Conservation (phyloP, 768 basidiomycete genomes). For the Hericium coralloides region DNA sequence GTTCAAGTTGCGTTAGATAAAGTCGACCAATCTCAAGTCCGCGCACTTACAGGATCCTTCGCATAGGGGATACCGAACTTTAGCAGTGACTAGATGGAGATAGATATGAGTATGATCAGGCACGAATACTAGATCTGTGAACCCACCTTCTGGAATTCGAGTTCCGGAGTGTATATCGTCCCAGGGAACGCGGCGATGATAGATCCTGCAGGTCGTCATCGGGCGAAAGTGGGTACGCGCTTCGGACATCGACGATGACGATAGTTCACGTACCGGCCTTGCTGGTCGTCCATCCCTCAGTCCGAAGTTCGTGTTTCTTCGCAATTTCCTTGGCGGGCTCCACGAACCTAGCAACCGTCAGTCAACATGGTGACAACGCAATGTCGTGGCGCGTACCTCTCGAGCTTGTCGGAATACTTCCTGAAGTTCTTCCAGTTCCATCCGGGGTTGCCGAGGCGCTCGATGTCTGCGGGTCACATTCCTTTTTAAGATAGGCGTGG, state of each 20-base stretch:
- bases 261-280: constrained; percentile 3
- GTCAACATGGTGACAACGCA: too few species aligned
- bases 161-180: neutral
- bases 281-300: neutral
- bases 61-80: neutral
- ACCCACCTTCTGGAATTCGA: neutral
- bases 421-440: constrained; percentile 19
- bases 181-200: neutral
- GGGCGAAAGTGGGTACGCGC: neutral
- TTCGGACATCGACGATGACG: neutral
- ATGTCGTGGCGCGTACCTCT: constrained; percentile 6
- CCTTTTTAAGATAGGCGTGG: neutral
- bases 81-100: neutral
- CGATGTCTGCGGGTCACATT: constrained; percentile 3
- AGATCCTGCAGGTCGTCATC: neutral
- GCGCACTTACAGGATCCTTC: neutral
- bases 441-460: constrained; percentile 20
- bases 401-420: constrained; percentile 15
- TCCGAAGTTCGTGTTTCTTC: neutral
- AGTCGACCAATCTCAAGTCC: neutral
- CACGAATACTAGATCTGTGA: too few species aligned
- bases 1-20: neutral
- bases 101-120: neutral
- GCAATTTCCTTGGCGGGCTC: neutral
- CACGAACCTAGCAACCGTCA: neutral